Base-by-base conservation (phyloP, 2,329 filamentous ascomycete species). In the Epichloe sibirici region DNA sequence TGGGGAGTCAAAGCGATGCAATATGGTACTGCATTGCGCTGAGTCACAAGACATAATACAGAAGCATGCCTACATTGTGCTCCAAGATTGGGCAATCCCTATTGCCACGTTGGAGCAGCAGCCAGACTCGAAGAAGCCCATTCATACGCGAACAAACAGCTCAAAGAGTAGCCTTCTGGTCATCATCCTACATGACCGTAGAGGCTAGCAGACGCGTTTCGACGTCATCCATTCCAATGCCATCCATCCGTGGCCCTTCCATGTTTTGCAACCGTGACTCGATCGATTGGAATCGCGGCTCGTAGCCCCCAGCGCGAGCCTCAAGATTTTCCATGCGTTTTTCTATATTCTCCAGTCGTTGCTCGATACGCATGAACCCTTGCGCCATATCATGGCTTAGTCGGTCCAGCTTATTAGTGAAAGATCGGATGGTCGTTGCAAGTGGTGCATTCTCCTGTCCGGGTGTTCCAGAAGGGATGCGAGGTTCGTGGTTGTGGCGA, bases 401-500 rank as follows among this genome's bases (percentile, higher is more conserved):
- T 34, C 79, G 75, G 56, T 82, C 79, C 31, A 82, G 67, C 67
- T 81, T 82, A 62, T 81, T 79, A 6, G 72, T 77, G 45, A 82
- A 70, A 46, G 74, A 79, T 47, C 79, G 73, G 38, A 82, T 73
- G 49, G 73, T 78, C 59, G 80, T 79, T 2, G 76, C 75, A 54
- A 81, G 69, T 1, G 78, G 77, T 4, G 77, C 75, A 60, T 76
- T 78, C 61, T 81, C 78, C 55, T 79, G 75, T 28, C 77, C 77
- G 1, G 77, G 73, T 1, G 73, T 71, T 38, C 74, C 75, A 17
- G 76, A 73, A 8, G 76, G 71, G 48, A 79, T 67, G 54, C 79
- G 76, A 35, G 79, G 75, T 58, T 82, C 79, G 61, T 82, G 79
- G 63, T 82, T 82, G 62, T 82, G 79, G 13, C 77, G 71, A n/a